Conservation (phyloP, 352 stramenopile species). For the Pythium inflatum region DNA sequence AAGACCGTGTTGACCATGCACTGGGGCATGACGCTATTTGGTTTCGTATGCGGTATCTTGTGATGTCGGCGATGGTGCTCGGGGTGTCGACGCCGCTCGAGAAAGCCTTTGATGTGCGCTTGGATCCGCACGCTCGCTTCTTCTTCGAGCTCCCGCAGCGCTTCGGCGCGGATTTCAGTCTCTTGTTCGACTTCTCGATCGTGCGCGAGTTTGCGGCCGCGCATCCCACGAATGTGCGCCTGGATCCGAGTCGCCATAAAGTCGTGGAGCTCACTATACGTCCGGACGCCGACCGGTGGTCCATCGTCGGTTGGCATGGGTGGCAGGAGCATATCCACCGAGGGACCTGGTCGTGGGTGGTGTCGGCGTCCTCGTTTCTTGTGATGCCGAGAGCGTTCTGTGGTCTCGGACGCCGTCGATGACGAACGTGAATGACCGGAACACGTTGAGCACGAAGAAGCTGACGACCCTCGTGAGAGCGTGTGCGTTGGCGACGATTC, state of each 20-base stretch:
- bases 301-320: conserved; percentile 9
- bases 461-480: conserved; percentile 26
- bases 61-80: conserved; percentile 1
- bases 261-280: conserved; percentile 17
- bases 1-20: background rate
- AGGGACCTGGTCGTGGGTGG: background rate
- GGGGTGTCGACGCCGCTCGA: conserved; percentile 18
- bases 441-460: conserved; percentile 31
- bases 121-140: conserved; percentile 48
- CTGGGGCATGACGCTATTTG: conserved; percentile 19
- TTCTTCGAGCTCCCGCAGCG: conserved; percentile 38
- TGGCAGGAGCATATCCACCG: conserved; percentile 12
- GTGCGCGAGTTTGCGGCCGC: conserved; percentile 31
- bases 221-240: conserved; percentile 37
- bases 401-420: background rate
- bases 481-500: conserved; percentile 33
- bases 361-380: background rate
- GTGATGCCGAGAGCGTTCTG: background rate
- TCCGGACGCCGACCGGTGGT: background rate
- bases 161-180: conserved; percentile 47
- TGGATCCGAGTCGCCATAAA: conserved; percentile 53
- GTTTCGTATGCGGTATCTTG: conserved; percentile 17
- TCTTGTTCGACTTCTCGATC: conserved; percentile 35
- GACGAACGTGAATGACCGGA: conserved; percentile 5
- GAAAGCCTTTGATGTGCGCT: conserved; percentile 40